Conservation (phyloP, 2,329 filamentous ascomycete species). For the Kalaharituber pfeilii region DNA sequence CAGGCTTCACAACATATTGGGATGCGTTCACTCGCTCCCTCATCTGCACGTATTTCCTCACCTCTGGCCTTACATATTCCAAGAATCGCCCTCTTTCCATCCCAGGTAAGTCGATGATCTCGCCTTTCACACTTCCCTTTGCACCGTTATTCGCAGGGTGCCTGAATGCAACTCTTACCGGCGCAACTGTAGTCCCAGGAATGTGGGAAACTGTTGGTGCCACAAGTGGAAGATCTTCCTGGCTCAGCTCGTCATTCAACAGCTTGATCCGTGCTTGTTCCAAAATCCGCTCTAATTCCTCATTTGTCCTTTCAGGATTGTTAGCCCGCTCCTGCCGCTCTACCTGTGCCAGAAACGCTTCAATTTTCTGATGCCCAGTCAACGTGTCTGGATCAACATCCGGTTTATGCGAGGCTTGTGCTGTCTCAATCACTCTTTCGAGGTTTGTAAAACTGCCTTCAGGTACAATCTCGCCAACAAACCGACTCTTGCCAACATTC, state of each 20-base stretch:
- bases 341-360: not conserved
- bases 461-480: slow-evolving; percentile 77
- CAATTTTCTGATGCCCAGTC: slow-evolving; percentile 4
- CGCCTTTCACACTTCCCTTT: slow-evolving; percentile 49
- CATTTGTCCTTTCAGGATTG: not conserved
- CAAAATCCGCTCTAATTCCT: not conserved
- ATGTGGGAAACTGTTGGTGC: slow-evolving; percentile 34
- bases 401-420: not conserved
- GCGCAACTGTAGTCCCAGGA: slow-evolving; percentile 85
- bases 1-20: slow-evolving; percentile 51
- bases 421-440: not conserved
- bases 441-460: slow-evolving; percentile 35
- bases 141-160: not conserved
- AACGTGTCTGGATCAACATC: not conserved
- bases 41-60: slow-evolving; percentile 47
- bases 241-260: not conserved
- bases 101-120: slow-evolving; percentile 84
- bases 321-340: slow-evolving; percentile 15
- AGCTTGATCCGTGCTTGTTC: not conserved
- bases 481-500: slow-evolving; percentile 88
- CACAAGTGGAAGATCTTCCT: slow-evolving; percentile 3
- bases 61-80: slow-evolving; percentile 15
- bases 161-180: slow-evolving; percentile 82
- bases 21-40: slow-evolving; percentile 53
- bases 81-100: slow-evolving; percentile 39